A percentile compares a stretch with the other conserved stretches of the same genome.
Evolutionary conservation across 371 early-diverging fungal genomes (phyloP).

Genomic region (Circinella umbellata): DNA sequence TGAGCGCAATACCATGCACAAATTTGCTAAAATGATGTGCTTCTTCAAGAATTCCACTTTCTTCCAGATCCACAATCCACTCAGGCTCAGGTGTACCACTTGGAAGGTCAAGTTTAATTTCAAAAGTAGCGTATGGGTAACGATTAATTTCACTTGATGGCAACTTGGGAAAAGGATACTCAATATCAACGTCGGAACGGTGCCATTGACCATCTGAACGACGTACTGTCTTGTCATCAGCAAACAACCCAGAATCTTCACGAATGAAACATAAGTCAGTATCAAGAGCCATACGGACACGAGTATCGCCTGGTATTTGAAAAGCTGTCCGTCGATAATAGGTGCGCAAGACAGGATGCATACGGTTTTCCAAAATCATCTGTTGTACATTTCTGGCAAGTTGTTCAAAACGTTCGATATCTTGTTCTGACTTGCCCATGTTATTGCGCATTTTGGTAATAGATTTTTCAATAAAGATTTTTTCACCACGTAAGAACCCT

Average conservation of each 20-base stretch:
- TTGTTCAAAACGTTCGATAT: slow-evolving; percentile 72
- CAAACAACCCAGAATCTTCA: slow-evolving; percentile 81
- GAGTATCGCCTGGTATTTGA: slow-evolving; percentile 98
- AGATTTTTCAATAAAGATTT: slow-evolving; percentile 74
- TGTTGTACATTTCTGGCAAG: slow-evolving; percentile 85
- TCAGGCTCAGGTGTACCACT: slow-evolving; percentile 88
- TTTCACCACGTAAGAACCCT: slow-evolving; percentile 81
- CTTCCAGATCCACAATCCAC: slow-evolving; percentile 95
- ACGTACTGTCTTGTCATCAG: slow-evolving; percentile 59
- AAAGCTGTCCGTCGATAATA: slow-evolving; percentile 99
- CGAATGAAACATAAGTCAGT: slow-evolving; percentile 98
- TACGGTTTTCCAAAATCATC: slow-evolving; percentile 74
- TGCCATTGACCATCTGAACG: slow-evolving; percentile 90
- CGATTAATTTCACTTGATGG: slow-evolving; percentile 83
- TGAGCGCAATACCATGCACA: slow-evolving; percentile 95
- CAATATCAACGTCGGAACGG: slow-evolving; percentile 86
- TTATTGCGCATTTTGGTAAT: slow-evolving; percentile 81
- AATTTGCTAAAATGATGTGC: slow-evolving; percentile 99
- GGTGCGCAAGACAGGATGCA: slow-evolving; percentile 68
- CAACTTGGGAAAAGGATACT: slow-evolving; percentile 83
- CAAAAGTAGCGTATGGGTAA: slow-evolving; percentile 98
- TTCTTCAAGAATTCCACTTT: slow-evolving; percentile 92
- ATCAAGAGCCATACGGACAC: slow-evolving; percentile 98
- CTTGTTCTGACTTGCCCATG: slow-evolving; percentile 76
- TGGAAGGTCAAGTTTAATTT: slow-evolving; percentile 96